phyloP scores from a whole-genome alignment of 495 filamentous ascomycete species.

The Lentithecium fluviatile region DNA sequence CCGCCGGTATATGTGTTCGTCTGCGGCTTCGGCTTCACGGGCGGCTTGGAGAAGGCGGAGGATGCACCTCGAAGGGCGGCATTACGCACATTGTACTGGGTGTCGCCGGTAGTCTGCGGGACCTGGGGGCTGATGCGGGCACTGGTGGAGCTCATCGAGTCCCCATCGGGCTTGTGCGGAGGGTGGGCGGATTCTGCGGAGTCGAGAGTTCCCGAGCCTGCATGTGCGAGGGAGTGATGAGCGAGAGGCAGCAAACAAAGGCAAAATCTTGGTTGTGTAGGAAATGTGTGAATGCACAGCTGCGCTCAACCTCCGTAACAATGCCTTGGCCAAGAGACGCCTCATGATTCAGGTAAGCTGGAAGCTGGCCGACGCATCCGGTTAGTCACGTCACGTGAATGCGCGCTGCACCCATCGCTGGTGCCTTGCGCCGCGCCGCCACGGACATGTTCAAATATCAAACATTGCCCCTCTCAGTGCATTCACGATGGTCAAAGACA shows the following conservation, averaged over 20 bases:
- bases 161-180: conserved; percentile 29
- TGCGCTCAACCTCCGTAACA: not conserved
- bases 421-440: not conserved
- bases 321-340: not conserved
- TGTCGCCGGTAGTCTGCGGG: conserved; percentile 24
- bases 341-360: no score
- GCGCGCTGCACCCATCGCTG: no score
- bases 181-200: conserved; percentile 3
- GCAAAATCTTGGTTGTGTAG: no score
- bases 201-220: no score
- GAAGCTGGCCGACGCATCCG: conserved; percentile 10
- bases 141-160: conserved; percentile 30
- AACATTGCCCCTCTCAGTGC: not conserved
- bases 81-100: conserved; percentile 36
- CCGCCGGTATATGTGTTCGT: conserved; percentile 30
- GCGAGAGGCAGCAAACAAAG: not conserved
- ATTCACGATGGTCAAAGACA: conserved; percentile 36
- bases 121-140: conserved; percentile 22
- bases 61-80: conserved; percentile 37
- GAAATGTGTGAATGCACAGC: not conserved
- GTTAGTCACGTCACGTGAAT: conserved; percentile 10
- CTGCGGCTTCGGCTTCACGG: conserved; percentile 31
- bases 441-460: not conserved
- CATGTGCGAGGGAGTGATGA: no score
- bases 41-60: conserved; percentile 35